Evolutionary conservation across 768 basidiomycete genomes (phyloP).

Genomic region (Coprinopsis marcescibilis): DNA sequence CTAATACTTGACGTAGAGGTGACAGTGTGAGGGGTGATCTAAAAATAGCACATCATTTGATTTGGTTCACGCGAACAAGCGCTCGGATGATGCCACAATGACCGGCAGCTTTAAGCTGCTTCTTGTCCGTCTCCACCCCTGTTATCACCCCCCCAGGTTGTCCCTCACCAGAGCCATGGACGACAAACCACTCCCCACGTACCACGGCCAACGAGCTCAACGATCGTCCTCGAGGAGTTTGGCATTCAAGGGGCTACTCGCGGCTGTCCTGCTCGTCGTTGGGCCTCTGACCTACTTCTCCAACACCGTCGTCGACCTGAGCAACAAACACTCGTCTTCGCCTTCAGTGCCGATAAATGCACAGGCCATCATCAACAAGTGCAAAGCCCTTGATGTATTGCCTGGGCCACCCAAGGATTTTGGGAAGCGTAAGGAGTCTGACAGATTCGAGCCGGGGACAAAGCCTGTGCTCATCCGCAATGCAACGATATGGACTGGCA

Average conservation of each 20-base stretch:
- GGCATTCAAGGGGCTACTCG: constrained; percentile 18
- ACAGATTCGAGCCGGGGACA: constrained; percentile 60
- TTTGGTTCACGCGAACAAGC: too few relatives aligned
- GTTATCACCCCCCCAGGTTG: constrained; percentile 2
- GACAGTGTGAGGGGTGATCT: too few relatives aligned
- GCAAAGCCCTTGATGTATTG: constrained; percentile 39
- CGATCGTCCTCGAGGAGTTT: constrained; percentile 2
- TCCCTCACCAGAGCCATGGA: constrained; percentile 16
- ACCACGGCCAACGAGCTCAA: constrained; percentile 13
- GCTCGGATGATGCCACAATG: too few relatives aligned
- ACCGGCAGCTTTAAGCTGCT: too few relatives aligned
- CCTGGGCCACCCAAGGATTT: constrained; percentile 44
- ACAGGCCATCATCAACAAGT: constrained; percentile 41
- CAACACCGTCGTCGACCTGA: constrained; percentile 18
- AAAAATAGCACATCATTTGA: too few relatives aligned
- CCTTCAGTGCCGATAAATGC: constrained; percentile 32
- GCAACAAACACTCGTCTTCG: constrained; percentile 7
- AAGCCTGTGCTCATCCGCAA: constrained; percentile 61
- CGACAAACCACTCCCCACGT: constrained; percentile 30
- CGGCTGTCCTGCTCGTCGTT: constrained; percentile 20
- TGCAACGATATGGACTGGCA: constrained; percentile 63
- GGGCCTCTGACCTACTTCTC: constrained; percentile 22
- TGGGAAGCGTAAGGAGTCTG: constrained; percentile 39
- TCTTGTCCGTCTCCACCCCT: too few relatives aligned
- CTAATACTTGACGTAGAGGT: too few relatives aligned